These are phyloP conservation scores for Candida vaughaniae DNA, from an alignment of 805 yeast genomes.

Conservation along the genomic window DNA sequence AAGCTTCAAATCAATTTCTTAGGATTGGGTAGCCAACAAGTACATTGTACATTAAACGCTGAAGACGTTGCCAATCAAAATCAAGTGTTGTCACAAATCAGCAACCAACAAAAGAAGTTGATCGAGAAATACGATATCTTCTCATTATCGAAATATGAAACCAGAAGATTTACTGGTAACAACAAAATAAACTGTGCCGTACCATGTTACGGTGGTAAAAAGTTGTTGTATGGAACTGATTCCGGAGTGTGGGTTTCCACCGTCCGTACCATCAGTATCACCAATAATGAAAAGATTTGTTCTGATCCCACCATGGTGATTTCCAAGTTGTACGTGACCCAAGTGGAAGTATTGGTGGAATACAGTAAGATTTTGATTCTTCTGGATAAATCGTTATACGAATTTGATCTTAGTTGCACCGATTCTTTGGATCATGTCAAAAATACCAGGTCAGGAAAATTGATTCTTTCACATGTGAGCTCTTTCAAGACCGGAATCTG, in stretches of 20 bases:
- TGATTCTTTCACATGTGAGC: conserved; percentile 80
- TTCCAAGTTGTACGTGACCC: conserved; percentile 74
- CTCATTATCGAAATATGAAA: conserved; percentile 71
- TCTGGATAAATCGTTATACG: conserved; percentile 77
- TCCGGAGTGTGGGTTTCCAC: conserved; percentile 86
- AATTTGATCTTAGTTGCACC: conserved; percentile 61
- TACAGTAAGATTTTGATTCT: conserved; percentile 79
- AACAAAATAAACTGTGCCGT: conserved; percentile 86
- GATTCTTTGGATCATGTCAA: conserved; percentile 48
- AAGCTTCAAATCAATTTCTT: conserved; percentile 52
- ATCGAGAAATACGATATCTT: conserved; percentile 75
- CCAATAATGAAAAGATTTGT: conserved; percentile 50
- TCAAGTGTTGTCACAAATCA: conserved; percentile 76
- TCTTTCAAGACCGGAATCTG: conserved; percentile 93
- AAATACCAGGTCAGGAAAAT: conserved; percentile 66
- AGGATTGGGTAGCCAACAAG: conserved; percentile 54
- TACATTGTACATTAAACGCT: conserved; percentile 52
- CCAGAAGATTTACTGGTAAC: conserved; percentile 70
- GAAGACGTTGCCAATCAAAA: conserved; percentile 64
- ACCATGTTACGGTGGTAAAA: conserved; percentile 92
- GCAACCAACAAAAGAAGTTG: conserved; percentile 72
- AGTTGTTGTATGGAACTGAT: conserved; percentile 87
- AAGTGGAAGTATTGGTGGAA: conserved; percentile 88
- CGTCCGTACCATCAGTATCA: conserved; percentile 52
- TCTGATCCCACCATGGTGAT: conserved; percentile 76